Conservation (phyloP, 495 filamentous ascomycete genomes). For the Darksidea phi region DNA sequence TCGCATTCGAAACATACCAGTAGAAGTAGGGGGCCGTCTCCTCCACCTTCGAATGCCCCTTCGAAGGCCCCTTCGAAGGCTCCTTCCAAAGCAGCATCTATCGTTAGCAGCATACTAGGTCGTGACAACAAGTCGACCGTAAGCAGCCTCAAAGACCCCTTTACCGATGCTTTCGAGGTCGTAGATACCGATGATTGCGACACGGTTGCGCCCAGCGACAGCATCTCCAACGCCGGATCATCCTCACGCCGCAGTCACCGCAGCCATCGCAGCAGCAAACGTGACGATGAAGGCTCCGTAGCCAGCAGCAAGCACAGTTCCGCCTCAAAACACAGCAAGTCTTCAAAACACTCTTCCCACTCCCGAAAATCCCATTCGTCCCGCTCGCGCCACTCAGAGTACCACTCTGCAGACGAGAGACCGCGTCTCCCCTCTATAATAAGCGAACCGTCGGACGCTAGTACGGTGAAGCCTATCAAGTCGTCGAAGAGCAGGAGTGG, state of each 20-base stretch:
- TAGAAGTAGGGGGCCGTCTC: slow-evolving; percentile 26
- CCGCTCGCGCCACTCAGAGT: slow-evolving; percentile 1
- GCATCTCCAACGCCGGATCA: slow-evolving; percentile 40
- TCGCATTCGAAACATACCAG: slow-evolving; percentile 20
- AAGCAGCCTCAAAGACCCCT: slow-evolving; percentile 10
- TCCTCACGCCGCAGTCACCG: slow-evolving; percentile 29
- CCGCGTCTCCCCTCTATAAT: slow-evolving; percentile 16
- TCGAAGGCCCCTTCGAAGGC: not conserved
- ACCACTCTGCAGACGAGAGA: not conserved
- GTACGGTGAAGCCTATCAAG: slow-evolving; percentile 33
- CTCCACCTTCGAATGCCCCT: slow-evolving; percentile 11
- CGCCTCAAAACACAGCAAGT: slow-evolving; percentile 18
- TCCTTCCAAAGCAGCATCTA: slow-evolving; percentile 13
- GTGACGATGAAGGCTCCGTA: slow-evolving; percentile 4
- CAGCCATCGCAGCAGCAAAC: slow-evolving; percentile 17
- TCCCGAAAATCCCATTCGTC: slow-evolving; percentile 5
- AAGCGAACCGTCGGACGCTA: slow-evolving; percentile 35
- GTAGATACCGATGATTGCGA: slow-evolving; percentile 36
- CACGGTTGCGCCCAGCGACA: slow-evolving; percentile 43
- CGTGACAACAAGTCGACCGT: slow-evolving; percentile 8
- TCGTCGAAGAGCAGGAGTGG: not conserved
- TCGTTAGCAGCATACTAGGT: slow-evolving; percentile 32
- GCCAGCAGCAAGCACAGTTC: slow-evolving; percentile 17
- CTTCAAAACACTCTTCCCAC: slow-evolving; percentile 20
- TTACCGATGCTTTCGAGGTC: slow-evolving; percentile 15